Percentiles rank a stretch among this genome's conserved stretches.
Conservation (phyloP, 1,284 basidiomycete species). For the Lentinula novae-zelandiae region DNA sequence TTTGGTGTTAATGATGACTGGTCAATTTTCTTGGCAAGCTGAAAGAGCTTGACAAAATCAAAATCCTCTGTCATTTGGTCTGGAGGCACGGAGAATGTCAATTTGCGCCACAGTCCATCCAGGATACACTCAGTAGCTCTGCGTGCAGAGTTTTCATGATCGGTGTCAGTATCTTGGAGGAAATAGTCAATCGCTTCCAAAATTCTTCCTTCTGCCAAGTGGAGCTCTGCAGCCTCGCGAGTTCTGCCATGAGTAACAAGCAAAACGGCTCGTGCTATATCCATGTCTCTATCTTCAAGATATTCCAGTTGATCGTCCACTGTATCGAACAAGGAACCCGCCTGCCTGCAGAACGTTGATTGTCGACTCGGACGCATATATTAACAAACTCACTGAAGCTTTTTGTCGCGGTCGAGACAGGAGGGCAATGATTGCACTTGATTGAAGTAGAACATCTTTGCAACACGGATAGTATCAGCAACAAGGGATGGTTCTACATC, state of each 20-base stretch:
- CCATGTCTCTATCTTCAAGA: conserved; percentile 52
- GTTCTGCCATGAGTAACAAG: conserved; percentile 42
- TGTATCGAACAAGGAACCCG: conserved; percentile 43
- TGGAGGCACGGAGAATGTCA: conserved; percentile 25
- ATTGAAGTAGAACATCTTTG: conserved; percentile 50
- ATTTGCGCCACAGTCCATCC: conserved; percentile 28
- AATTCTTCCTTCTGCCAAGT: conserved; percentile 45
- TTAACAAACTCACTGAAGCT: conserved; percentile 36
- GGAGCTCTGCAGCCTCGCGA: conserved; percentile 53
- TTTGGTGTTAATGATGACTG: conserved; percentile 15
- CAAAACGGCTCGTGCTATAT: conserved; percentile 45
- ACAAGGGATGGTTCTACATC: conserved; percentile 32
- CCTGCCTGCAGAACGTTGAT: conserved; percentile 34
- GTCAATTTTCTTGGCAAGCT: conserved; percentile 17
- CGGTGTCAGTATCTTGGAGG: conserved; percentile 33
- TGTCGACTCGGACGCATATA: neutral
- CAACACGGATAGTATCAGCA: conserved; percentile 41
- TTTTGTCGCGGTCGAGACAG: conserved; percentile 20
- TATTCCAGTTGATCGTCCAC: conserved; percentile 55
- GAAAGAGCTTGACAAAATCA: conserved; percentile 19
- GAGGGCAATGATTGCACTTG: conserved; percentile 15
- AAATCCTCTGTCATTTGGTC: conserved; percentile 12
- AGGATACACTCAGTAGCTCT: conserved; percentile 27
- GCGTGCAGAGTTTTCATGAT: conserved; percentile 24
- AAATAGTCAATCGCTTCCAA: conserved; percentile 47